Conservation (phyloP, 2,329 filamentous ascomycete species). For the Talaromyces piceae region DNA sequence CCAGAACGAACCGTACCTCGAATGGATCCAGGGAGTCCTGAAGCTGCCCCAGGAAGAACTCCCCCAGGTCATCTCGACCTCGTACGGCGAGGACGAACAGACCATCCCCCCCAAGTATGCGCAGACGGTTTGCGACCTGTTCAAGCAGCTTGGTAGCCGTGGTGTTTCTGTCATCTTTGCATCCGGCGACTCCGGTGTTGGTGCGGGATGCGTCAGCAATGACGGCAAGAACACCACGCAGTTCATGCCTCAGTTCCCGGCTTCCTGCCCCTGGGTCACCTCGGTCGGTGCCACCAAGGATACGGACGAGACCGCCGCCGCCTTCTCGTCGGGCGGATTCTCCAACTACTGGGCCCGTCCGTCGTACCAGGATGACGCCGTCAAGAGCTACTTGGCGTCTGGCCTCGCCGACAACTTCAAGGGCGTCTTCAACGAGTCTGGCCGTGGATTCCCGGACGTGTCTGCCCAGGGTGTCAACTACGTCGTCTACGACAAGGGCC, state of each 20-base stretch:
- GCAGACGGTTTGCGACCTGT: conserved; percentile 39
- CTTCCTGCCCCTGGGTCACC: conserved; percentile 46
- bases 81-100: conserved; percentile 62
- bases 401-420: conserved; percentile 27
- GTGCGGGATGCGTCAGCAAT: conserved; percentile 31
- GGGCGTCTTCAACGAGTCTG: conserved; percentile 38
- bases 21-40: conserved; percentile 54
- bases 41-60: conserved; percentile 47
- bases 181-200: conserved; percentile 25
- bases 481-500: conserved; percentile 15
- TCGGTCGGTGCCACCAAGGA: conserved; percentile 36
- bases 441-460: conserved; percentile 46
- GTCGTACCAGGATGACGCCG: conserved; percentile 34
- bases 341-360: conserved; percentile 40
- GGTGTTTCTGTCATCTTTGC: conserved; percentile 26
- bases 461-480: conserved; percentile 36
- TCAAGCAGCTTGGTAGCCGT: conserved; percentile 44
- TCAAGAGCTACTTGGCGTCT: conserved; percentile 35
- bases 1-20: conserved; percentile 59
- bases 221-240: conserved; percentile 31
- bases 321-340: conserved; percentile 40
- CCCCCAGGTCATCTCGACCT: conserved; percentile 58
- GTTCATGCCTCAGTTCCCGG: conserved; percentile 45
- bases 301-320: conserved; percentile 17
- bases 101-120: conserved; percentile 38